Evolutionary conservation across 352 stramenopile genomes (phyloP).

Genomic region (Phytophthora agathidicida): DNA sequence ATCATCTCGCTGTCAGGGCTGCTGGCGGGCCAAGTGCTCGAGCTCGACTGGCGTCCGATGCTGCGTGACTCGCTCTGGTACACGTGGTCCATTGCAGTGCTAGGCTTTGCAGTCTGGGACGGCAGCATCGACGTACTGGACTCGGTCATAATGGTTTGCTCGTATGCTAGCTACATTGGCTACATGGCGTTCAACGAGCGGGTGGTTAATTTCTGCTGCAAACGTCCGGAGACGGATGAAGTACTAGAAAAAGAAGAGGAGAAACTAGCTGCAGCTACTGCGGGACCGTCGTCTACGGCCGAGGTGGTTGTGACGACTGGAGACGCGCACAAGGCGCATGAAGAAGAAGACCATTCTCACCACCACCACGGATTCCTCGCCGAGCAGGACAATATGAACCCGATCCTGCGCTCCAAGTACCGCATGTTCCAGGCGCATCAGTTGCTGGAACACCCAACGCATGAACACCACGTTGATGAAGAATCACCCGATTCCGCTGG

Average conservation of each 20-base stretch:
- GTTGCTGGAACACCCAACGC: constrained; percentile 26
- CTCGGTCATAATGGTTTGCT: constrained; percentile 68
- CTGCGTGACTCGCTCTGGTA: constrained; percentile 87
- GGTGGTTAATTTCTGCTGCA: constrained; percentile 63
- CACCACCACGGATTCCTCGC: constrained; percentile 39
- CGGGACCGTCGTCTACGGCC: not conserved
- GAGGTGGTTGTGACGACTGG: constrained; percentile 18
- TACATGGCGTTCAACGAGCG: constrained; percentile 80
- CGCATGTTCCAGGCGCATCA: constrained; percentile 72
- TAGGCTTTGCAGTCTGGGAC: constrained; percentile 69
- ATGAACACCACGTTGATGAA: constrained; percentile 15
- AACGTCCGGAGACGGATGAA: constrained; percentile 41
- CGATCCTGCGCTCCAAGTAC: constrained; percentile 72
- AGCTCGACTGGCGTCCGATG: constrained; percentile 79
- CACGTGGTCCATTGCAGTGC: constrained; percentile 55
- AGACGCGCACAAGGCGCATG: constrained; percentile 12
- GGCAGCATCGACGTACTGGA: constrained; percentile 62
- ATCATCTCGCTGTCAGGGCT: constrained; percentile 85
- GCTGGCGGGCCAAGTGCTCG: constrained; percentile 62
- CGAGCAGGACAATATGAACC: constrained; percentile 53
- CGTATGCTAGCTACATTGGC: constrained; percentile 70
- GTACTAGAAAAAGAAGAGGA: constrained; percentile 14
- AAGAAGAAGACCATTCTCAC: constrained; percentile 14
- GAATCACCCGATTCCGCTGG: constrained; percentile 8
- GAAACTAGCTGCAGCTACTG: constrained; percentile 2